Evolutionary conservation across 2,329 filamentous ascomycete genomes (phyloP).

Genomic region (Pyricularia grisea): DNA sequence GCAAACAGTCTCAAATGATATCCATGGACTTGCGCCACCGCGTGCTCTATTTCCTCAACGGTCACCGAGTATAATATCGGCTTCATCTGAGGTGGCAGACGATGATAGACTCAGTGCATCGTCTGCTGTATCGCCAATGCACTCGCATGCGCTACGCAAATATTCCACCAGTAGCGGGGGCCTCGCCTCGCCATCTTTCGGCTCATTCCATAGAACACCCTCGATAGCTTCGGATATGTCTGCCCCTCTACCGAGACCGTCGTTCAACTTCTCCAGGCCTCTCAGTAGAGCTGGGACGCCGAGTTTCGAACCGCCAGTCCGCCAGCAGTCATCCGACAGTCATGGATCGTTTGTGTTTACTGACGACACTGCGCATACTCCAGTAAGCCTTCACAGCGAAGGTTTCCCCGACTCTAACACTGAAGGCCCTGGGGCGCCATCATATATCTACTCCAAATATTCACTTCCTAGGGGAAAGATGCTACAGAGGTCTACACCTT

Average conservation of each 20-base stretch:
- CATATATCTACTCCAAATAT: constrained; percentile 84
- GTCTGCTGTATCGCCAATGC: constrained; percentile 41
- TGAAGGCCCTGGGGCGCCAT: constrained; percentile 45
- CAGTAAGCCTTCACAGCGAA: constrained; percentile 64
- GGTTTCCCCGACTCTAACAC: constrained; percentile 49
- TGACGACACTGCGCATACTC: constrained; percentile 59
- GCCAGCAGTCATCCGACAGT: constrained; percentile 58
- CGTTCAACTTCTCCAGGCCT: constrained; percentile 91
- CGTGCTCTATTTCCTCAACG: constrained; percentile 39
- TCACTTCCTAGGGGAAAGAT: constrained; percentile 72
- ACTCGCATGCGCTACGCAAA: constrained; percentile 65
- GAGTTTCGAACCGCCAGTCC: constrained; percentile 44
- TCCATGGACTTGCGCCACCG: constrained; percentile 41
- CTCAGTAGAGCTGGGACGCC: constrained; percentile 64
- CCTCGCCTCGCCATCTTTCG: constrained; percentile 45
- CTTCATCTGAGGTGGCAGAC: constrained; percentile 57
- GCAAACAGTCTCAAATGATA: constrained; percentile 36
- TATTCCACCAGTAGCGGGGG: constrained; percentile 59
- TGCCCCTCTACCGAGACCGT: constrained; percentile 55
- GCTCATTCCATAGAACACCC: constrained; percentile 64
- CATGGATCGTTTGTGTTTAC: constrained; percentile 53
- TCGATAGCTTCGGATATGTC: constrained; percentile 80
- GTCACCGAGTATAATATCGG: constrained; percentile 52
- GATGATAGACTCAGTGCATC: constrained; percentile 46
- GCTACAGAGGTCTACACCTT: constrained; percentile 58